These are phyloP conservation scores for Asterionellopsis glacialis DNA, from an alignment of 108 stramenopile species.

Conservation along the genomic window DNA sequence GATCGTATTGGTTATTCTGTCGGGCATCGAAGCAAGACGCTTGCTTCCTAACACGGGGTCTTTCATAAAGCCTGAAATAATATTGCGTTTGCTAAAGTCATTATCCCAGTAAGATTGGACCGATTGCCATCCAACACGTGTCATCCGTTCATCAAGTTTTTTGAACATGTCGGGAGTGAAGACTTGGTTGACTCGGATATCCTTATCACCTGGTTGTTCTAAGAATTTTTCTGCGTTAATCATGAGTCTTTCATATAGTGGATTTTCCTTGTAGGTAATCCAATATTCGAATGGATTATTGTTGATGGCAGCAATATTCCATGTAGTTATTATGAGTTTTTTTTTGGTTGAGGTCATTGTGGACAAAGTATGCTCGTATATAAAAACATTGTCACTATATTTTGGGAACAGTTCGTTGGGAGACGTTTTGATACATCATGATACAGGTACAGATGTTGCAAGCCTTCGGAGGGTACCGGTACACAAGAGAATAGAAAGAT, in stretches of 20 bases:
- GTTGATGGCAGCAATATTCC: constrained; percentile 95
- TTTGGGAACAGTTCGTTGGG: no score
- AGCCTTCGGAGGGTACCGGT: no score
- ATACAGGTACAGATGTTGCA: no score
- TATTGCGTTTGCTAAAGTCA: constrained; percentile 81
- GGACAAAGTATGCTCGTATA: no score
- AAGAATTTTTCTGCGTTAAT: constrained; percentile 76
- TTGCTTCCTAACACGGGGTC: constrained; percentile 82
- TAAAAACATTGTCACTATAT: no score
- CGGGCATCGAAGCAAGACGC: constrained; percentile 91
- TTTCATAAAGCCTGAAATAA: constrained; percentile 83
- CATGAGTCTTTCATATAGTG: constrained; percentile 83
- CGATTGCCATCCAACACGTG: constrained; percentile 57
- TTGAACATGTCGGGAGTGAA: constrained; percentile 87
- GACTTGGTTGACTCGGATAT: constrained; percentile 72
- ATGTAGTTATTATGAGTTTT: constrained; percentile 50
- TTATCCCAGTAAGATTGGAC: constrained; percentile 70
- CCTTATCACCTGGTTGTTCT: constrained; percentile 73
- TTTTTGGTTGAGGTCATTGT: constrained; percentile 24
- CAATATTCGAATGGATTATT: constrained; percentile 92
- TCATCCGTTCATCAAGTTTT: constrained; percentile 60
- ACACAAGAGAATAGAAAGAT: no score
- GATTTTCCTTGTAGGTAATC: constrained; percentile 84
- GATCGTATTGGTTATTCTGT: constrained; percentile 93
- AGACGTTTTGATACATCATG: no score